Base-by-base conservation (phyloP, 345 rosid species). In the Bruguiera parviflora region DNA sequence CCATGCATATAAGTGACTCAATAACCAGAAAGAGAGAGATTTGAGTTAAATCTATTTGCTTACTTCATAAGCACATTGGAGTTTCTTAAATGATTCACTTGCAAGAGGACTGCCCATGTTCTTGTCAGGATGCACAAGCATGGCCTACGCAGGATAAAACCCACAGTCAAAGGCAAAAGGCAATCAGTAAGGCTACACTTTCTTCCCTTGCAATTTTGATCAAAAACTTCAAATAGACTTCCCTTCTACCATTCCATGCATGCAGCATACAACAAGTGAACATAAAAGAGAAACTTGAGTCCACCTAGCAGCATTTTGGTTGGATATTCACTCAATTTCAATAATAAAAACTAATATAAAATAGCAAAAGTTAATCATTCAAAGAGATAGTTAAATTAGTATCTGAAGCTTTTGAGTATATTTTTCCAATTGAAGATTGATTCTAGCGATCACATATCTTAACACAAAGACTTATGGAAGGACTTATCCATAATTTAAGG, bases 41-140 rank as follows among this genome's bases (percentile, higher is more conserved):
- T 61, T 22, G 62, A 24, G 1, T 7, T 3, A 2, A 24, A 61
- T 35, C 52, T 0, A 59, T 69, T 31, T 35, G 52, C 76, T 79
- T 72, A 90, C 99, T 98, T 95, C 99, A 67, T 85, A 92, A 73
- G 98, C 99, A 79, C 94, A 86, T 66, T 92, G 98, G 74, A 95
- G 88, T 85, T 92, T 95, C 89, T 95, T 95, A 78, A 96, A 96
- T 24, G 99, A 92, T 75, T 96, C 99, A 72, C 99, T 92, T 28
- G 98, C 98, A 35, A 84, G 73, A 47, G 94, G 82, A 81, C 87
- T 96, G 70, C 99, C 98, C 96, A 85, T 85, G 73, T 96, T 96
- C 79, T 96, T 96, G 84, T 92, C 99, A 7, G 99, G 99, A 88
- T 96, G 99, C 63, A 96, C 99, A 79, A 92, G 84, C 98, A 88